Evolutionary conservation across 768 basidiomycete genomes (phyloP).

Genomic region (Filobasidium wieringae): DNA sequence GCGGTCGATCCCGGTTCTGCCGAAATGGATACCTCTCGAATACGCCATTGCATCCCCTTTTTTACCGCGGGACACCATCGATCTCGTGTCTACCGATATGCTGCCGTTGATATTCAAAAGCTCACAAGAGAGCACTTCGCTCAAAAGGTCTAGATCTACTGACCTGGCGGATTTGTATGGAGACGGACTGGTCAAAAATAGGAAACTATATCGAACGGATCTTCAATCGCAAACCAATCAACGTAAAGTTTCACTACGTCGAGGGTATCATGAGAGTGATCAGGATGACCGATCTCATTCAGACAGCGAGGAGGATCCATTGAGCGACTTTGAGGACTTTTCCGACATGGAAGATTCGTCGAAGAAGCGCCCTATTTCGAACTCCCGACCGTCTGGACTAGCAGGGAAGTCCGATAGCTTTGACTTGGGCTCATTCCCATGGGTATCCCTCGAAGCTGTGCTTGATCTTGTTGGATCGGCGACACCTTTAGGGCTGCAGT

Average conservation of each 20-base stretch:
- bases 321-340: background rate
- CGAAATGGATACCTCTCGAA: background rate
- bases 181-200: conserved; percentile 1
- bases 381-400: background rate
- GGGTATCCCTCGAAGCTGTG: background rate
- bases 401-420: background rate
- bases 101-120: background rate
- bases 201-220: background rate
- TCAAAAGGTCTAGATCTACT: background rate
- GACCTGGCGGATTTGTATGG: conserved; percentile 1
- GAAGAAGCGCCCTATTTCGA: too few species aligned
- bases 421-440: background rate
- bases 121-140: background rate
- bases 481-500: background rate
- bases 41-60: background rate
- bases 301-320: background rate
- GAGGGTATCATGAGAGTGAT: background rate
- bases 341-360: background rate
- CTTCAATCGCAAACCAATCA: background rate
- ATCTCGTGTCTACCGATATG: background rate
- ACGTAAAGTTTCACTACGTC: background rate
- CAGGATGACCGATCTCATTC: background rate
- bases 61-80: background rate
- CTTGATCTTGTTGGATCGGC: background rate
- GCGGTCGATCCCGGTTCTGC: background rate